Percentiles rank a stretch among this genome's conserved stretches.
phyloP scores from a whole-genome alignment of 164 flowering plant species.

The Platanus orientalis region DNA sequence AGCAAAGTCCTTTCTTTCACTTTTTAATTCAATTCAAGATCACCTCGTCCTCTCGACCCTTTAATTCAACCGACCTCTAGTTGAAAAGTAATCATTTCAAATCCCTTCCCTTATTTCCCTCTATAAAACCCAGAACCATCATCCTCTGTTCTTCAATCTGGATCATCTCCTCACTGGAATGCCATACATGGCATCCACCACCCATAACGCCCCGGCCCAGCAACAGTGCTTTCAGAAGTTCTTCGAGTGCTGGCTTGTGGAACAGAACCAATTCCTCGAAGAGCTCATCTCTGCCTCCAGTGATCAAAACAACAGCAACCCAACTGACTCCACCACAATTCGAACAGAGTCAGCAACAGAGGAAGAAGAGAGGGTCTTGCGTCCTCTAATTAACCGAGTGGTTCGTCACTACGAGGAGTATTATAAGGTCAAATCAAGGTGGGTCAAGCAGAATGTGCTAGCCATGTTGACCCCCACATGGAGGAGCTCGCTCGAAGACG shows the following conservation, averaged over 20 bases:
- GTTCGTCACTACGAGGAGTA: slow-evolving; percentile 50
- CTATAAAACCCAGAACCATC: too few species aligned
- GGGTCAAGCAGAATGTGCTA: slow-evolving; percentile 33
- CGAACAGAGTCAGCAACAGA: neutral
- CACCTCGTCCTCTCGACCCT: too few species aligned
- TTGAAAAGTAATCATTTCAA: too few species aligned
- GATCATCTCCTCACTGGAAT: too few species aligned
- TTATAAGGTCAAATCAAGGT: slow-evolving; percentile 37
- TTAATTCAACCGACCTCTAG: too few species aligned
- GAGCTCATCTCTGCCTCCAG: slow-evolving; percentile 26
- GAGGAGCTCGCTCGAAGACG: slow-evolving; percentile 50
- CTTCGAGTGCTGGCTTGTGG: slow-evolving; percentile 32
- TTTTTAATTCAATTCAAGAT: too few species aligned
- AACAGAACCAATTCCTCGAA: slow-evolving; percentile 31
- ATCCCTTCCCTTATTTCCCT: too few species aligned
- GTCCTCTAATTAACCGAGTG: slow-evolving; percentile 28
- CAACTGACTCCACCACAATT: too few species aligned
- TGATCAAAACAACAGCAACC: neutral
- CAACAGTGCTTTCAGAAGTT: slow-evolving; percentile 8
- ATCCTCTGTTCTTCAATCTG: too few species aligned
- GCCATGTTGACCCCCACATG: slow-evolving; percentile 54
- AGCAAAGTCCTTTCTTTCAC: too few species aligned
- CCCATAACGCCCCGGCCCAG: neutral
- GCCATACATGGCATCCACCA: too few species aligned
- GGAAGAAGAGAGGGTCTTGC: slow-evolving; percentile 4